Evolutionary conservation across 2,329 filamentous ascomycete species (phyloP).

Genomic region (Achaetomium macrosporum): DNA sequence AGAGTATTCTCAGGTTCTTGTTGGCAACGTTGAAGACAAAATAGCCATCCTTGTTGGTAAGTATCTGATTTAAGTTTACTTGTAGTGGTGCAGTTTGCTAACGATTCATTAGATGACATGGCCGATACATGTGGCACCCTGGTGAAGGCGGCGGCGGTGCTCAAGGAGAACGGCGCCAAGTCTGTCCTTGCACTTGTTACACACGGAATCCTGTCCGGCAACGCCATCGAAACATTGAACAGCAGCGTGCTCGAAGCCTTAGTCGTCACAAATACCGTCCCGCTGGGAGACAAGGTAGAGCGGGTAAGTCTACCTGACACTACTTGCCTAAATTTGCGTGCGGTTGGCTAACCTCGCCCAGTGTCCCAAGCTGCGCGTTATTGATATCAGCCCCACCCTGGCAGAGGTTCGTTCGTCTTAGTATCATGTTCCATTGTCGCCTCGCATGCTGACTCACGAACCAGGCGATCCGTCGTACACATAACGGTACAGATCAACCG

Average conservation of each 20-base stretch:
- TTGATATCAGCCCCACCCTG: slow-evolving; percentile 82
- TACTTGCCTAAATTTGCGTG: neutral
- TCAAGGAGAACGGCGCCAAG: slow-evolving; percentile 79
- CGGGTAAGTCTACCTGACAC: slow-evolving; percentile 33
- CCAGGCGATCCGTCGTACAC: slow-evolving; percentile 60
- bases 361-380: slow-evolving; percentile 74
- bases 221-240: slow-evolving; percentile 82
- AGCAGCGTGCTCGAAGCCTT: slow-evolving; percentile 63
- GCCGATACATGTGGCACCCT: slow-evolving; percentile 72
- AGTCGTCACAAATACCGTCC: slow-evolving; percentile 87
- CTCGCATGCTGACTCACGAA: slow-evolving; percentile 10
- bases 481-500: slow-evolving; percentile 20
- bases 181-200: slow-evolving; percentile 94
- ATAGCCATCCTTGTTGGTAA: slow-evolving; percentile 76
- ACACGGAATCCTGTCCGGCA: slow-evolving; percentile 84
- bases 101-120: slow-evolving; percentile 66
- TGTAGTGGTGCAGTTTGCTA: neutral
- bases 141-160: slow-evolving; percentile 79
- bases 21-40: slow-evolving; percentile 86
- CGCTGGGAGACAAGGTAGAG: slow-evolving; percentile 69
- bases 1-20: slow-evolving; percentile 50
- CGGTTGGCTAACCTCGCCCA: slow-evolving; percentile 9
- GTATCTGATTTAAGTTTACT: neutral
- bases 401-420: slow-evolving; percentile 44
- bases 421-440: neutral